Conservation (phyloP, 371 early-diverging fungal species). For the Mucor saturninus region DNA sequence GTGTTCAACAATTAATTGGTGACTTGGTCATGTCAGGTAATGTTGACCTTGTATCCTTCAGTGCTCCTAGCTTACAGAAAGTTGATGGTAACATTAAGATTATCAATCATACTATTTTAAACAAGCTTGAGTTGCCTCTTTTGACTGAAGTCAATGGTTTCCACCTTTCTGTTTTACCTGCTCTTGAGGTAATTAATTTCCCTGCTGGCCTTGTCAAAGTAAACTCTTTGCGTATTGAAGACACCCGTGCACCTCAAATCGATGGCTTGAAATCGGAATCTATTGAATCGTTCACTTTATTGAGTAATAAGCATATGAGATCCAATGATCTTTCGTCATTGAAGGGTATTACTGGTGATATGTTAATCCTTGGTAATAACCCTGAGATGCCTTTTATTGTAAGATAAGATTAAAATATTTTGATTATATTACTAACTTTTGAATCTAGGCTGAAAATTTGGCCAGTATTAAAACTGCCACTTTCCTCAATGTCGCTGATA, state of each 20-base stretch:
- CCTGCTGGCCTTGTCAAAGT: conserved; percentile 50
- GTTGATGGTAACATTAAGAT: conserved; percentile 52
- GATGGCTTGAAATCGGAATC: conserved; percentile 45
- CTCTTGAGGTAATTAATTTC: conserved; percentile 49
- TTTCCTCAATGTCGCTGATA: conserved; percentile 46
- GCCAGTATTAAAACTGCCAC: conserved; percentile 36
- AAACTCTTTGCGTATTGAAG: conserved; percentile 43
- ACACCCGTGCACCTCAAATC: conserved; percentile 49
- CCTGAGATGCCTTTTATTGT: conserved; percentile 35
- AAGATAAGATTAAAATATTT: conserved; percentile 2
- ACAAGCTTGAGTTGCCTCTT: conserved; percentile 42
- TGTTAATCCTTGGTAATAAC: conserved; percentile 52
- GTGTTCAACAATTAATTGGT: conserved; percentile 48
- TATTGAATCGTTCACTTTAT: conserved; percentile 44
- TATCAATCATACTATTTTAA: conserved; percentile 51
- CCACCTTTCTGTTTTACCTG: conserved; percentile 50
- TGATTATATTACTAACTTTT: background rate
- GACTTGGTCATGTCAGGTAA: conserved; percentile 49
- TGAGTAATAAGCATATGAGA: conserved; percentile 57
- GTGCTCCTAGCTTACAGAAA: conserved; percentile 48
- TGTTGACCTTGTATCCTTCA: conserved; percentile 38
- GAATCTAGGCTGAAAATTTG: conserved; percentile 40
- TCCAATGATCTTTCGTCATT: conserved; percentile 48
- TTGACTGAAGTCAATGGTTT: conserved; percentile 41
- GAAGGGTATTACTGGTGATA: conserved; percentile 40